Evolutionary conservation across 2,329 filamentous ascomycete species (phyloP), one percentile per base, ranked within the genome.

Genomic region (Fusarium hainanense): DNA sequence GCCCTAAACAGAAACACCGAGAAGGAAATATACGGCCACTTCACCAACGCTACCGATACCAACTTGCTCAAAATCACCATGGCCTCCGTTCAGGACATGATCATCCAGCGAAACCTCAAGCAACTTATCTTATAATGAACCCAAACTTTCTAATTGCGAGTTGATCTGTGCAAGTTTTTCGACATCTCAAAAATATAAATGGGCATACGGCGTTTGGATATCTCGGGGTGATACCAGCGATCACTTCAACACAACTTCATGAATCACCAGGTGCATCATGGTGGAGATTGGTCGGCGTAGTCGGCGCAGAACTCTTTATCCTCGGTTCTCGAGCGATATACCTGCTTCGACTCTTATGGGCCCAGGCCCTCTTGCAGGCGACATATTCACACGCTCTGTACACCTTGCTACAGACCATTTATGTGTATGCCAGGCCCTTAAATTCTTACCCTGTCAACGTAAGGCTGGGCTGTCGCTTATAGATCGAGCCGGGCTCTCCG

Each of bases 21-120:
- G 66, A 89, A 89, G 79, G 87, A 89, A 73, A 89, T 89, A 12
- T 89, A 89, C 73, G 87, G 87, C 47, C 87, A 89, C 76, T 88
- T 89, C 58, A 89, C 87, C 48, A 89, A 88, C 68, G 87, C 87
- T 11, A 89, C 87, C 52, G 87, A 89, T 72, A 89, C 92, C 34
- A 93, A 93, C 76, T 82, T 95, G 68, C 85, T 95, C 71, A 94
- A 94, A 82, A 93, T 93, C 69, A 95, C 93, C 41, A 95, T 95
- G 93, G 87, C 88, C 69, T 93, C 91, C 13, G 92, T 95, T 58
- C 92, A 95, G 80, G 92, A 95, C 79, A 95, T 93, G 90, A 93
- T 94, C 75, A 93, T 94, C 75, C 92, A 94, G 81, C 91, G 91
- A 78, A 94, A 94, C 78, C 85, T 94, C 58, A 92, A 93, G 81